Evolutionary conservation across 768 basidiomycete species (phyloP), one percentile per base, ranked within the genome.

Genomic region (Coprinopsis cinerea): DNA sequence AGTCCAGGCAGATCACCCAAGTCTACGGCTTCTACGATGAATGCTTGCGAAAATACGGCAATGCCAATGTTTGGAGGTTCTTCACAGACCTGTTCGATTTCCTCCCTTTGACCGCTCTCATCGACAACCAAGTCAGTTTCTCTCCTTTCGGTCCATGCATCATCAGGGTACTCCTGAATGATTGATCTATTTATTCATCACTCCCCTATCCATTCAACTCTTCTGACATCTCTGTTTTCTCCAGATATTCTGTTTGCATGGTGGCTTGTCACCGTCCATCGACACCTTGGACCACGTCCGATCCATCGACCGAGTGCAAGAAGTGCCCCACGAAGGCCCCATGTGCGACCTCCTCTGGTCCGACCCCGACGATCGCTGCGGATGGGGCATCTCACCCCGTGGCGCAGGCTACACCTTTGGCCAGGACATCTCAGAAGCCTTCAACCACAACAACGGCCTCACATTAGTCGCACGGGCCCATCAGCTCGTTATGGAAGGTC

Each of bases 291-390:
- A 99, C 76, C 96, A 99, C 63, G 95, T 99, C 56, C 91, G 96
- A 55, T 86, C 92, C 43, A 97, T 99, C 64, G 96, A 99, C 75
- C 88, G 96, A 48, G 92, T 97, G 58, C 96, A 99, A 69, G 96
- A 99, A 64, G 96, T 99, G 2, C 96, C 96, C 3, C 96, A 99
- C 68, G 96, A 99, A 72, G 96, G 96, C 2, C 96, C 96, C 17
- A 99, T 99, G 96, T 99, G 96, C 63, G 96, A 99, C 70, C 76
- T 99, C 48, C 79, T 99, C 54, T 99, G 96, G 96, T 97, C 94
- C 45, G 96, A 99, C 68, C 96, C 96, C 28, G 96, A 99, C 66
- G 96, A 98, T 71, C 88, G 95, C 49, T 96, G 93, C 66, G 96
- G 96, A 37, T 99, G 96, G 96, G 96, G 96, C 26, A 97, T 98